These are phyloP conservation scores for Galium porrigens DNA, from an alignment of 305 asterid genomes.

Conservation along the genomic window DNA sequence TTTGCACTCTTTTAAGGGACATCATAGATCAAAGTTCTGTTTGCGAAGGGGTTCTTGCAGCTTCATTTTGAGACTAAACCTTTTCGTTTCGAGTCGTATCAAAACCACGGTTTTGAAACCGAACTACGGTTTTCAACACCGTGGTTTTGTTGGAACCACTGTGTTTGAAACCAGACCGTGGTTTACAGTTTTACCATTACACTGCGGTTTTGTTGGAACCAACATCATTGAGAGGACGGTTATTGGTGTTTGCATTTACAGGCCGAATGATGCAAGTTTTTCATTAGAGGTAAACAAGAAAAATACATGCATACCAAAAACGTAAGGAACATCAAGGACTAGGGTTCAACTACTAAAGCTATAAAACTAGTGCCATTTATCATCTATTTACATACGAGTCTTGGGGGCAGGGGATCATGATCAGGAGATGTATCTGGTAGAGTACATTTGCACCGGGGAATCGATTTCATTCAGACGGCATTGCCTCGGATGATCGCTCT, in stretches of 20 bases:
- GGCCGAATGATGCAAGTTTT: background rate
- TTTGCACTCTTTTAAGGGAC: background rate
- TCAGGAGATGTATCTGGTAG: constrained; percentile 28
- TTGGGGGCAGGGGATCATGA: background rate
- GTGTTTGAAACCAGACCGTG: background rate
- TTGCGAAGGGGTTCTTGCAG: background rate
- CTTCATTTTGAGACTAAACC: background rate
- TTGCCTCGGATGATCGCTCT: constrained; percentile 61
- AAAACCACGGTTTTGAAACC: too few relatives aligned
- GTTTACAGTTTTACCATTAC: too few relatives aligned
- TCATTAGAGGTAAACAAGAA: background rate
- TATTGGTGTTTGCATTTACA: background rate
- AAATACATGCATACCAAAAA: background rate
- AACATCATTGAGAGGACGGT: too few relatives aligned
- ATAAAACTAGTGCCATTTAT: background rate
- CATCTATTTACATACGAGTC: background rate
- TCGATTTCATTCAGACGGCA: constrained; percentile 22
- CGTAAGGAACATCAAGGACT: background rate
- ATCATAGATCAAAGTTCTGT: constrained; percentile 2
- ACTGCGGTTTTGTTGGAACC: too few relatives aligned
- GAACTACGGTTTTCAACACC: too few relatives aligned
- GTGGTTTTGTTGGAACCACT: background rate
- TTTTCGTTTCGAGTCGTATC: background rate
- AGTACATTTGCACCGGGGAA: constrained; percentile 30
- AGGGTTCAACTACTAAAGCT: background rate